Evolutionary conservation across 2,329 filamentous ascomycete species (phyloP).

Genomic region (Nannizziopsis arthrosporioides): DNA sequence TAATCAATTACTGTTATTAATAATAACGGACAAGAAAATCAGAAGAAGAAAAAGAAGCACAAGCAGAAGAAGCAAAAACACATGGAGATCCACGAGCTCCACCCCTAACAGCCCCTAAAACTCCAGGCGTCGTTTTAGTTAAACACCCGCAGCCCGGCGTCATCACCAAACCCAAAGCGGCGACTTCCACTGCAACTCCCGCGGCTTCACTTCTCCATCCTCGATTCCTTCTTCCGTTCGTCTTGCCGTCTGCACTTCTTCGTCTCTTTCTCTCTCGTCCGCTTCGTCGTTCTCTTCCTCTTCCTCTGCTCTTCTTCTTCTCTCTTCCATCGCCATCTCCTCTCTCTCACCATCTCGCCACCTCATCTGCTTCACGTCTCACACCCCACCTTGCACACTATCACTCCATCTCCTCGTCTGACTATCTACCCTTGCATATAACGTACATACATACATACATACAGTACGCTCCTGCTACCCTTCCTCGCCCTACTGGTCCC

Average conservation of each 20-base stretch:
- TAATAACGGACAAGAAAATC: too few species aligned
- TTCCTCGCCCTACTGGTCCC: too few species aligned
- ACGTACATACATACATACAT: too few species aligned
- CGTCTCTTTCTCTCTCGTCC: neutral
- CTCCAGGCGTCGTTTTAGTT: neutral
- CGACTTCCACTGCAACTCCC: neutral
- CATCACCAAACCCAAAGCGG: neutral
- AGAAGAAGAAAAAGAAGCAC: neutral
- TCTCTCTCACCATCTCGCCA: neutral
- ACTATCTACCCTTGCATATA: too few species aligned
- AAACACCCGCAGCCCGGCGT: neutral
- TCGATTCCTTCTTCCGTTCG: neutral
- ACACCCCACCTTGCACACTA: too few species aligned
- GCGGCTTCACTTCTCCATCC: neutral
- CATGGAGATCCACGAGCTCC: neutral
- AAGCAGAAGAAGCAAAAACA: conserved; percentile 1
- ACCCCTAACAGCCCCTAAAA: neutral
- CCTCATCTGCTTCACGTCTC: too few species aligned
- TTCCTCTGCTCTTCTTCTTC: neutral
- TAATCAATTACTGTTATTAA: too few species aligned
- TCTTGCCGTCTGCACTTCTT: neutral
- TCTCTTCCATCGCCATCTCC: neutral
- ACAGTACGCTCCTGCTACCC: too few species aligned
- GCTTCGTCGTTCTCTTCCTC: neutral
- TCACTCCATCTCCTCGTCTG: too few species aligned